Evolutionary conservation across 1,139 yeast species (phyloP), one percentile per base, ranked within the genome.

Genomic region (Nakaseomyces sp.): DNA sequence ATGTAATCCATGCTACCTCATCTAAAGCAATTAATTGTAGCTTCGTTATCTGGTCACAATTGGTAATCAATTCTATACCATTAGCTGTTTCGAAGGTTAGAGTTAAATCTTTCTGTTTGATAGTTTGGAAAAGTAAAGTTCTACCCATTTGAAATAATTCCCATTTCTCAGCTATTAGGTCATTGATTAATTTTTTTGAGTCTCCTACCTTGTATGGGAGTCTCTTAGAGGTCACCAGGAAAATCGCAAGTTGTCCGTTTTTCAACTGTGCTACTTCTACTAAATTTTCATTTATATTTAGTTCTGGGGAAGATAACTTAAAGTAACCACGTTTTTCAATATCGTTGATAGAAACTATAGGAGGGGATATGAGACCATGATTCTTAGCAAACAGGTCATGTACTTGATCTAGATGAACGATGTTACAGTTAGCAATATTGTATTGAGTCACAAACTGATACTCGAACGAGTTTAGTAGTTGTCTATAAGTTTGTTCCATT

Each of bases 81-180:
- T 28, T 33, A 3, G 41, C 41, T 3, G 37, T 28, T 20, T 31
- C 29, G 12, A 37, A 33, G 5, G 39, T 13, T 5, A 58, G 43
- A 15, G 45, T 42, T 16, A 68, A 48, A 38, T 67, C 69, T 16
- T 60, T 59, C 5, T 48, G 45, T 29, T 63, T 56, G 32, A 68
- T 52, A 5, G 64, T 53, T 9, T 65, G 64, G 48, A 67, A 68
- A 40, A 68, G 45, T 35, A 68, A 51, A 2, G 63, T 56, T 36
- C 67, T 53, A 3, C 68, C 68, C 4, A 67, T 35, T 25, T 46
- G 46, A 24, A 48, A 41, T 25, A 45, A 18, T 6, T 43, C 36
- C 29, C 38, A 43, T 7, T 45, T 43, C 5, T 46, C 47, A 7
- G 25, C 19, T 2, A 38, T 33, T 4, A 54, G 26, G 18, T 47